Evolutionary conservation across 2,329 filamentous ascomycete genomes (phyloP), one percentile per base, ranked within the genome.

Genomic region (Fonsecaea erecta): DNA sequence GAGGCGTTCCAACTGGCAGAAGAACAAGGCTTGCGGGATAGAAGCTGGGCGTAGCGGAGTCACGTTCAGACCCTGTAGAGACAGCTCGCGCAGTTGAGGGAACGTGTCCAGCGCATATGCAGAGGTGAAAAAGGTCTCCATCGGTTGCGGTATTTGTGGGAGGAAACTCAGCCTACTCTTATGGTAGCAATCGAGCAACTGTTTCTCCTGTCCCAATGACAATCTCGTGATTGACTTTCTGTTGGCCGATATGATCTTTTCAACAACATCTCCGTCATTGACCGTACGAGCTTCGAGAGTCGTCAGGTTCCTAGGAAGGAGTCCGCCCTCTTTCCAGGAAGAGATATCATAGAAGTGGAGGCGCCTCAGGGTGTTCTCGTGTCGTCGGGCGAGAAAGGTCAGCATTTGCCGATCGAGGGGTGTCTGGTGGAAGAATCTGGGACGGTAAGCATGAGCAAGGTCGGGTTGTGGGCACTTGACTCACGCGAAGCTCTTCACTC

Each of bases 141-240:
- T 54, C 18, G 70, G 67, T 51, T 70, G 69, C 32, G 63, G 46
- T 5, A 68, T 64, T 12, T 63, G 60, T 7, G 68, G 60, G 18
- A 66, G 55, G 32, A 63, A 64, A 18, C 51, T 66, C 18, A 60
- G 24, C 37, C 66, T 60, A 43, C 40, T 59, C 18, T 48, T 51
- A 16, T 63, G 61, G 53, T 71, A 72, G n/a, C 58, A 43, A 18
- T 69, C 63, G 12, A 71, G 40, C n/a, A 72, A 48, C 12, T 63
- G 55, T 51, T 62, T 71, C 53, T 72, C 71, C 60, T 72, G 70
- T 40, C 71, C 71, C 40, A 72, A 46, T n/a, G 61, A 52, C n/a
- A 72, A 35, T 9, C 54, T 62, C n/a, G 66, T 46, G 11, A 72
- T 60, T 5, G 62, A 69, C 52, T 55, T 60, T 46, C 52, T 68